A percentile compares a stretch with the other conserved stretches of the same genome.
These are phyloP conservation scores for Sporormia fimetaria DNA, from an alignment of 495 filamentous ascomycete species.

Conservation along the genomic window DNA sequence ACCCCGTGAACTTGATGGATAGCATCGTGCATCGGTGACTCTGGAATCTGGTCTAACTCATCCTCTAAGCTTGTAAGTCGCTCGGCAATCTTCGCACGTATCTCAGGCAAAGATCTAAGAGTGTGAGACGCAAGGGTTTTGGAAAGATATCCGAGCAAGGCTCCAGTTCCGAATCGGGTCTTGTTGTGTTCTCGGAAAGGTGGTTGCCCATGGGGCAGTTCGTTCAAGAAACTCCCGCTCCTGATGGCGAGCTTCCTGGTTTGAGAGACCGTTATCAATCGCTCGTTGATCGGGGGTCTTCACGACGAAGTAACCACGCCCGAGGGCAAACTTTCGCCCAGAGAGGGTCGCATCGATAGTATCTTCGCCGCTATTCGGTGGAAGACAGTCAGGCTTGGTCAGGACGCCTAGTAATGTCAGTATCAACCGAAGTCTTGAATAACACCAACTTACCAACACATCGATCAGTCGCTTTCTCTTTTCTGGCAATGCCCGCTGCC, in stretches of 20 bases:
- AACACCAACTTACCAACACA: constrained; percentile 37
- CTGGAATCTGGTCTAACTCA: constrained; percentile 25
- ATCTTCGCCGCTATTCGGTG: constrained; percentile 34
- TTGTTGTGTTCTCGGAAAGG: constrained; percentile 22
- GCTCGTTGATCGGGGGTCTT: constrained; percentile 37
- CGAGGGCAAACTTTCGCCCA: constrained; percentile 43
- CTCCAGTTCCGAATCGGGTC: constrained; percentile 32
- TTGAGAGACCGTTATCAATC: constrained; percentile 30
- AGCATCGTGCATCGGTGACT: constrained; percentile 7
- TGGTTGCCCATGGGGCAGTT: constrained; percentile 32
- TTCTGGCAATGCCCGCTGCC: constrained; percentile 51
- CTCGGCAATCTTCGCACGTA: constrained; percentile 12
- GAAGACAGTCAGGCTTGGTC: constrained; percentile 66
- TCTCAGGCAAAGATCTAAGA: constrained; percentile 29
- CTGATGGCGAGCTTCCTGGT: constrained; percentile 30
- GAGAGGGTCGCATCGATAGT: constrained; percentile 51
- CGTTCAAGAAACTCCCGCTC: constrained; percentile 35
- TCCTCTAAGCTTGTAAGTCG: constrained; percentile 23
- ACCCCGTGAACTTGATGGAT: constrained; percentile 3
- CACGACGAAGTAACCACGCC: constrained; percentile 43
- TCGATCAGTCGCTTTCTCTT: constrained; percentile 45
- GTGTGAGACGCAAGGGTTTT: constrained; percentile 32
- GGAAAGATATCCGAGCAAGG: constrained; percentile 33
- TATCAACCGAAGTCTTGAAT: neutral
- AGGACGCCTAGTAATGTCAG: constrained; percentile 44